Evolutionary conservation across 495 filamentous ascomycete species (phyloP).

Genomic region (Neurospora africana): DNA sequence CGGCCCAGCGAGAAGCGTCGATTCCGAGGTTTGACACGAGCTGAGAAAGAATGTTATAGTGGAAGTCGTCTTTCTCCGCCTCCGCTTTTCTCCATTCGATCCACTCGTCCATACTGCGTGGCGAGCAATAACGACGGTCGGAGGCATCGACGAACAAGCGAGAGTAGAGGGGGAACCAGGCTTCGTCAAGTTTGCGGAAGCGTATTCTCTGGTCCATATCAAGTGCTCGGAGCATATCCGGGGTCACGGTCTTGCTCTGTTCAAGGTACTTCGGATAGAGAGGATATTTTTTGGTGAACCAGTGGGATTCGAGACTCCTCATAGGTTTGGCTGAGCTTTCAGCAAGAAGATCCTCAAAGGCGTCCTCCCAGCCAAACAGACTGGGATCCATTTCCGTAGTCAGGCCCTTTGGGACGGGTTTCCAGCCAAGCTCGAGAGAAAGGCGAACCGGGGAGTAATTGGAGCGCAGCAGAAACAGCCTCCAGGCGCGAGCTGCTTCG

Average conservation of each 20-base stretch:
- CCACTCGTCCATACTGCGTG: slow-evolving; percentile 15
- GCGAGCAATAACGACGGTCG: slow-evolving; percentile 3
- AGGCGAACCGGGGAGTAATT: slow-evolving; percentile 29
- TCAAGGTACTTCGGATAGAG: neutral
- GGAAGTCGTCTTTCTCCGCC: neutral
- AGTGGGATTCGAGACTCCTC: neutral
- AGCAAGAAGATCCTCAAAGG: slow-evolving; percentile 32
- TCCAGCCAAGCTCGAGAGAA: slow-evolving; percentile 8
- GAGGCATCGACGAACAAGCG: neutral
- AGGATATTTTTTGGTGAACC: slow-evolving; percentile 2
- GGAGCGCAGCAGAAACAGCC: slow-evolving; percentile 12
- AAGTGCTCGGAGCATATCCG: neutral
- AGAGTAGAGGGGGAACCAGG: slow-evolving; percentile 7
- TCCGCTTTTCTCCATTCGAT: neutral
- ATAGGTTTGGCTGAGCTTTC: slow-evolving; percentile 17
- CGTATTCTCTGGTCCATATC: slow-evolving; percentile 7
- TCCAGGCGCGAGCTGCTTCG: slow-evolving; percentile 6
- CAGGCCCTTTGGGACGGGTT: slow-evolving; percentile 18
- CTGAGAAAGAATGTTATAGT: neutral
- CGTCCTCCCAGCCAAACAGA: slow-evolving; percentile 28
- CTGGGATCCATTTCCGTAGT: slow-evolving; percentile 9
- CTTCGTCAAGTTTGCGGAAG: slow-evolving; percentile 3
- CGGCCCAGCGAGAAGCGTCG: neutral
- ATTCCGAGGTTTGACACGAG: neutral
- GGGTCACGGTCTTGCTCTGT: neutral